Percentiles rank a stretch among this genome's conserved stretches.
phyloP scores from a whole-genome alignment of 2,329 filamentous ascomycete species.

The Passalora sequoiae region DNA sequence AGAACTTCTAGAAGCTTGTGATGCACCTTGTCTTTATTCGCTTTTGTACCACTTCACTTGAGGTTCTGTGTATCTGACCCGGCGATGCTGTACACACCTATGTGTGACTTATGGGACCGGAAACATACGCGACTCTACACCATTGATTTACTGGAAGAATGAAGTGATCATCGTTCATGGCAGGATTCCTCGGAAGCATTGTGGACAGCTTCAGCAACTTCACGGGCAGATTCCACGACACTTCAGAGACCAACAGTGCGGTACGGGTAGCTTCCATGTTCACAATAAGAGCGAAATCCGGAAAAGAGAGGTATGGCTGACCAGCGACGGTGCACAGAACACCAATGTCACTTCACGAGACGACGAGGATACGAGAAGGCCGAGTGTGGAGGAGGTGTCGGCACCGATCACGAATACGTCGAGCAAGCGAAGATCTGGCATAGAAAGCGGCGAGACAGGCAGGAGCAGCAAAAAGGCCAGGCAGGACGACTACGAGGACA shows the following conservation, averaged over 20 bases:
- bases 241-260: too few species aligned
- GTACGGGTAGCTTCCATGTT: neutral
- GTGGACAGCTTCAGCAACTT: too few species aligned
- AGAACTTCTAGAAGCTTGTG: slow-evolving; percentile 2
- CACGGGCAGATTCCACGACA: neutral
- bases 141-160: too few species aligned
- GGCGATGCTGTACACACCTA: slow-evolving; percentile 1
- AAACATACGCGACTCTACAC: too few species aligned
- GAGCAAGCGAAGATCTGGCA: neutral
- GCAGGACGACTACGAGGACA: neutral
- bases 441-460: neutral
- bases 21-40: slow-evolving; percentile 1
- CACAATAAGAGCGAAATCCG: neutral
- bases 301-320: neutral
- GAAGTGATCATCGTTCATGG: too few species aligned
- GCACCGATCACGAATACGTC: neutral
- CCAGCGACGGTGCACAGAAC: neutral
- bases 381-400: neutral
- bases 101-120: too few species aligned
- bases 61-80: too few species aligned
- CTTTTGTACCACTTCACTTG: neutral
- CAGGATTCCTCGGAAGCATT: too few species aligned
- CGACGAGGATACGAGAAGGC: neutral
- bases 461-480: neutral
- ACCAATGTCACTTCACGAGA: slow-evolving; percentile 1